Conservation (phyloP, 495 filamentous ascomycete species). For the Penicillium waksmanii region DNA sequence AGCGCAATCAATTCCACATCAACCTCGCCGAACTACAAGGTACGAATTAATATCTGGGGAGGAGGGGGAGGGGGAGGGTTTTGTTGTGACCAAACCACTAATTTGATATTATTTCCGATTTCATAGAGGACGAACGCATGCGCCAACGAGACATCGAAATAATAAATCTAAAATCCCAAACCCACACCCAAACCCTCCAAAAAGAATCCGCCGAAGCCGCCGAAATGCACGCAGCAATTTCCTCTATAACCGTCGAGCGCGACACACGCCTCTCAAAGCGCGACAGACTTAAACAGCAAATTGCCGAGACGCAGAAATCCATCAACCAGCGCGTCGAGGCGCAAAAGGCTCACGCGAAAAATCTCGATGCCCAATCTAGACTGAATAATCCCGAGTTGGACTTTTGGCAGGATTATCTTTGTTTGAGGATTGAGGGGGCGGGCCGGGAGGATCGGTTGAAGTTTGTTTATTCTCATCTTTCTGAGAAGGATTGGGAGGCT, state of each 20-base stretch:
- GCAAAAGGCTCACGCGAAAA: conserved; percentile 62
- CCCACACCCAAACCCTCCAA: conserved; percentile 75
- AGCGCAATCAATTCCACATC: conserved; percentile 91
- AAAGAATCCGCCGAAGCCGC: conserved; percentile 86
- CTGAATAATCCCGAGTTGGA: conserved; percentile 89
- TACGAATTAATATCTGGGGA: conserved; percentile 47
- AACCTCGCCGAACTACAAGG: conserved; percentile 89
- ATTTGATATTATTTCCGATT: not conserved
- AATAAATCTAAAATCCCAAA: conserved; percentile 72
- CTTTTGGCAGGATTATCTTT: conserved; percentile 92
- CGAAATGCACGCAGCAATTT: conserved; percentile 85
- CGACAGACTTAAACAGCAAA: conserved; percentile 75
- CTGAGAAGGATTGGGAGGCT: conserved; percentile 81
- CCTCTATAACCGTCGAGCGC: conserved; percentile 71
- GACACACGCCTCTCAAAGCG: conserved; percentile 73
- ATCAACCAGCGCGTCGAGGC: conserved; percentile 64
- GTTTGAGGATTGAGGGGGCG: conserved; percentile 86
- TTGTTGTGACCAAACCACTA: no score
- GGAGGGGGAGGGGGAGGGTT: no score
- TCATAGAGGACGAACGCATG: conserved; percentile 84
- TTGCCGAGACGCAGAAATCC: conserved; percentile 72
- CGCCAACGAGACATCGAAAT: conserved; percentile 87
- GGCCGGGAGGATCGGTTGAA: conserved; percentile 83
- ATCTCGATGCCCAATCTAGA: conserved; percentile 76
- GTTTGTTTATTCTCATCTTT: conserved; percentile 85